A percentile compares a stretch with the other conserved stretches of the same genome.
Conservation (phyloP, 1,284 basidiomycete species). For the Cutaneotrichosporon sp. region DNA sequence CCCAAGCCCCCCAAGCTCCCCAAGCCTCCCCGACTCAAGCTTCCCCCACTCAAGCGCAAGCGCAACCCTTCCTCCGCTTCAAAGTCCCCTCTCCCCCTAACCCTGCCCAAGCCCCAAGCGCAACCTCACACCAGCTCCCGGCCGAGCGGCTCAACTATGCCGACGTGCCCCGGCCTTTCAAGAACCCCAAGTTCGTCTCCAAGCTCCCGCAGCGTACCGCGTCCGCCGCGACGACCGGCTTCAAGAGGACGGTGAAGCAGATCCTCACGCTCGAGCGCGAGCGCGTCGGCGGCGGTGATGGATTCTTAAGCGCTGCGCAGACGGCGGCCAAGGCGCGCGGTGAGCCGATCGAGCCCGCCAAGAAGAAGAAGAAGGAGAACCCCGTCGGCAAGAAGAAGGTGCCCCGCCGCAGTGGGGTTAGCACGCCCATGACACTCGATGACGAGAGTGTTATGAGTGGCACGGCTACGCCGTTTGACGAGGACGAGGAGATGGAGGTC, state of each 20-base stretch:
- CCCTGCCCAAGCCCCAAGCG: not conserved
- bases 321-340: slow-evolving; percentile 40
- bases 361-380: slow-evolving; percentile 46
- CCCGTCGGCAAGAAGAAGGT: slow-evolving; percentile 22
- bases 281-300: slow-evolving; percentile 45
- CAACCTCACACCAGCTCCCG: slow-evolving; percentile 11
- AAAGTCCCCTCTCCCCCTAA: not conserved
- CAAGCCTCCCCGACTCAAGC: not conserved
- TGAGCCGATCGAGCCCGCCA: slow-evolving; percentile 39
- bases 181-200: slow-evolving; percentile 38
- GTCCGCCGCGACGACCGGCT: slow-evolving; percentile 24
- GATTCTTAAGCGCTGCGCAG: slow-evolving; percentile 43
- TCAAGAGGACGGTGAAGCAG: slow-evolving; percentile 51
- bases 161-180: slow-evolving; percentile 49
- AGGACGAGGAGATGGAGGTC: slow-evolving; percentile 13
- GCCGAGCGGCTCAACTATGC: slow-evolving; percentile 47
- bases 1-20: not conserved
- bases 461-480: slow-evolving; percentile 21
- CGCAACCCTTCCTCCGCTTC: not conserved
- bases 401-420: slow-evolving; percentile 25
- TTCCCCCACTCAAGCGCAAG: not conserved
- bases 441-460: slow-evolving; percentile 24
- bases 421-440: slow-evolving; percentile 31
- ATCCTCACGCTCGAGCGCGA: slow-evolving; percentile 51
- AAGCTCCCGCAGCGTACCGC: slow-evolving; percentile 44